phyloP scores from a whole-genome alignment of 306 rosid genomes.

The Quercus suber region DNA sequence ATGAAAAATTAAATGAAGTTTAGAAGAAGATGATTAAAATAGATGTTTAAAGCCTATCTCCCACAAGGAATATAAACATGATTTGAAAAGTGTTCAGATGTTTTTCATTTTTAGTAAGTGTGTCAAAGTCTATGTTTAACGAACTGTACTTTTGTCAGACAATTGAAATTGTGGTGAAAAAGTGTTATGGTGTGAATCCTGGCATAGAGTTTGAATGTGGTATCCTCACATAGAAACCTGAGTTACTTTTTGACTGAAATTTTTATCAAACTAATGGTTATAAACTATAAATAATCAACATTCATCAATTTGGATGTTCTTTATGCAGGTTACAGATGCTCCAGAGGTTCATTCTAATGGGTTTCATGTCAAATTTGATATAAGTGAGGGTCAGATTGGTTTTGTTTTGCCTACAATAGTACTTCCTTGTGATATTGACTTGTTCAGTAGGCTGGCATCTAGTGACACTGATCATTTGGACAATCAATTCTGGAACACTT shows the following conservation, averaged over 20 bases:
- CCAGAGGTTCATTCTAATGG: conserved; percentile 99
- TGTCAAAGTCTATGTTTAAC: not conserved
- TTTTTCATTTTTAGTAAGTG: not conserved
- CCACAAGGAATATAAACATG: not conserved
- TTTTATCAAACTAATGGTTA: not conserved
- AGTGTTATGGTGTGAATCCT: not conserved
- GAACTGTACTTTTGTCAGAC: not conserved
- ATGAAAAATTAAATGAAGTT: not conserved
- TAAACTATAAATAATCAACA: conserved; percentile 4
- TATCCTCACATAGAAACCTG: not conserved
- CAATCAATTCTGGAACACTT: conserved; percentile 64
- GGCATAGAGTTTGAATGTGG: not conserved
- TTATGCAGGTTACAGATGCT: conserved; percentile 86
- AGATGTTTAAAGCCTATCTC: not conserved
- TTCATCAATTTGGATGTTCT: conserved; percentile 21
- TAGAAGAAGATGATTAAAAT: not conserved
- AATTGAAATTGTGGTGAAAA: not conserved
- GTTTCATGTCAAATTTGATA: conserved; percentile 92
- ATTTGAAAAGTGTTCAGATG: not conserved
- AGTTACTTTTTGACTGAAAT: not conserved
- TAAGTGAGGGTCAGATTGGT: conserved; percentile 92
- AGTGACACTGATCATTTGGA: conserved; percentile 38
- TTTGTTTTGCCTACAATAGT: conserved; percentile 82
- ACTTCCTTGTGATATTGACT: conserved; percentile 62
- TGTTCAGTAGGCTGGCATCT: conserved; percentile 56